A percentile compares a stretch with the other conserved stretches of the same genome.
Evolutionary conservation across 306 rosid species (phyloP).

Genomic region (Cercis canadensis): DNA sequence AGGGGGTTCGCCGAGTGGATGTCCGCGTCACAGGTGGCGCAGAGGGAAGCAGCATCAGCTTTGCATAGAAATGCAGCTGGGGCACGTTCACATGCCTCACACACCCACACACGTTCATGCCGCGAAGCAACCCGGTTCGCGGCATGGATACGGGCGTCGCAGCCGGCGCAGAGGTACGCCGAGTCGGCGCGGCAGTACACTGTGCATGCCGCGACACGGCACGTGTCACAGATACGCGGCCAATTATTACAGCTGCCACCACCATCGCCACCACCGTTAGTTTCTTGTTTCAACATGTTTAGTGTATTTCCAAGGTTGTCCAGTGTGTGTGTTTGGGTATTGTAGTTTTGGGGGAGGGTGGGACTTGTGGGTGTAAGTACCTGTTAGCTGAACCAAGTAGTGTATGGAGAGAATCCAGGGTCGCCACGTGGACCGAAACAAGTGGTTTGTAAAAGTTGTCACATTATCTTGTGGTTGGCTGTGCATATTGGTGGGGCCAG

Average conservation of each 20-base stretch:
- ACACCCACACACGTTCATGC: conserved; percentile 88
- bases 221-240: conserved; percentile 76
- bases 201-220: conserved; percentile 60
- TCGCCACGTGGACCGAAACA: conserved; percentile 59
- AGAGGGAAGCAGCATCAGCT: conserved; percentile 90
- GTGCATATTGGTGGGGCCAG: conserved; percentile 36
- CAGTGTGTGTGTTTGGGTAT: conserved; percentile 1
- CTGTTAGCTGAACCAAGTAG: neutral
- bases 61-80: conserved; percentile 88
- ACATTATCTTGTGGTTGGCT: conserved; percentile 74
- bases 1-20: conserved; percentile 94
- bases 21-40: conserved; percentile 78
- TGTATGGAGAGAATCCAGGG: conserved; percentile 50
- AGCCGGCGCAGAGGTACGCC: conserved; percentile 60
- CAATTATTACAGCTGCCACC: conserved; percentile 25
- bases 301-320: neutral
- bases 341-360: neutral
- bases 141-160: conserved; percentile 69
- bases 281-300: conserved; percentile 52
- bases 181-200: conserved; percentile 73
- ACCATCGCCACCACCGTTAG: neutral
- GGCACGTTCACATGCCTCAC: conserved; percentile 87
- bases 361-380: conserved; percentile 2
- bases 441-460: conserved; percentile 55
- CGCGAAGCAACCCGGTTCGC: conserved; percentile 59